Evolutionary conservation across 306 rosid genomes (phyloP), one percentile per base, ranked within the genome.

Genomic region (Gastrolobium bilobum): DNA sequence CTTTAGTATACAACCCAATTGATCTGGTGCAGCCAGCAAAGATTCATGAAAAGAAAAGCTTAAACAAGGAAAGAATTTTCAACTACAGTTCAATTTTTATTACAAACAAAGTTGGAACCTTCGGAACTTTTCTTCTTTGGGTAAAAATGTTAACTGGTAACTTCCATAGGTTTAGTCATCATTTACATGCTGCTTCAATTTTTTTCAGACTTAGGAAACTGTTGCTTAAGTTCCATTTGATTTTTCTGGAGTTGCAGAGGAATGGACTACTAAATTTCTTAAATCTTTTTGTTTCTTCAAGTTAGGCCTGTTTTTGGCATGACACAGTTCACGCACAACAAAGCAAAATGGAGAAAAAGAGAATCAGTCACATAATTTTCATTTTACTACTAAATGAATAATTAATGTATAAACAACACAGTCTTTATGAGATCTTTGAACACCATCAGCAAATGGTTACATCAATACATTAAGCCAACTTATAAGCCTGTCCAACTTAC

Each of bases 51-150:
- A 70, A 63, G 47, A 64, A 34, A 54, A 30, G 6, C 39, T 68
- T 82, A 71, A 63, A 70, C 46, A 54, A 37, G 75, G 57, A 70
- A 71, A 10, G 10, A 63, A 39, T 30, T 40, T n/a, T 44, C 79
- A 83, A 54, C 69, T 44, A 63, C 54, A 54, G 42, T 44, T 71
- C 13, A 38, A 53, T 29, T 54, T 59, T 63, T 64, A 64, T 63
- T 63, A 37, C 15, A 77, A 48, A 54, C 38, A 44, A 46, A 44
- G 48, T 56, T 52, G 39, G 46, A 50, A 75, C 37, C 66, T 51
- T 51, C 73, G 10, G 38, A 37, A 77, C 40, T 5, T 67, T 77
- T 66, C 11, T 43, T 77, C 82, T 34, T 58, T 33, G 26, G 76
- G 20, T 44, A 33, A 43, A 42, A 68, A 68, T 42, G 34, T 51